These are phyloP conservation scores for Venturia asperata DNA, from an alignment of 2,329 filamentous ascomycete genomes.

Conservation along the genomic window DNA sequence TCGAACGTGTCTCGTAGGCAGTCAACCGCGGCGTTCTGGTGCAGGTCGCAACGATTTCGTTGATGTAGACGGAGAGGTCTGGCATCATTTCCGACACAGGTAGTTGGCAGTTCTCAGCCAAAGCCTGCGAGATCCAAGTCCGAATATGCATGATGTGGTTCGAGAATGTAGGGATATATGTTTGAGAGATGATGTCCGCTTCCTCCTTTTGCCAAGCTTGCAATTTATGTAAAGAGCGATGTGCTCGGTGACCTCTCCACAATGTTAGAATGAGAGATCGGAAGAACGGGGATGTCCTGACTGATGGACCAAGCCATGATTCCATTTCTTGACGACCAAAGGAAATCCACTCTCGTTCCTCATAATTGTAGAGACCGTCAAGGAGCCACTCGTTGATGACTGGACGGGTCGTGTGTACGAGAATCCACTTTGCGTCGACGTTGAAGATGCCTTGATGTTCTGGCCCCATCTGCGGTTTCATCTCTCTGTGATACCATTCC, in stretches of 20 bases:
- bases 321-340: conserved; percentile 12
- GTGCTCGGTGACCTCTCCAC: background rate
- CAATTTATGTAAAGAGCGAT: background rate
- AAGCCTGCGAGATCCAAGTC: conserved; percentile 7
- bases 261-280: conserved; percentile 7
- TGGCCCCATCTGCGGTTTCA: conserved; percentile 8
- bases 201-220: conserved; percentile 1
- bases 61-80: conserved; percentile 7
- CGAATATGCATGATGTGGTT: background rate
- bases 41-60: background rate
- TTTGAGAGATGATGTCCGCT: background rate
- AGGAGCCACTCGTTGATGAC: conserved; percentile 1
- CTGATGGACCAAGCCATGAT: conserved; percentile 1
- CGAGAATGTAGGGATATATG: background rate
- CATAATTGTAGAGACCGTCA: conserved; percentile 5
- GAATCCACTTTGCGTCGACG: conserved; percentile 9
- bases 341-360: background rate
- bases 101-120: background rate
- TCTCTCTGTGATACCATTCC: conserved; percentile 11
- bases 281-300: conserved; percentile 6
- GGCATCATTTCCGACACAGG: conserved; percentile 11
- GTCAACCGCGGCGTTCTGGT: background rate
- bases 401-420: conserved; percentile 9
- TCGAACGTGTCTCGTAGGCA: conserved; percentile 6
- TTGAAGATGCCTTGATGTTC: conserved; percentile 7